Evolutionary conservation across 768 basidiomycete species (phyloP), one percentile per base, ranked within the genome.

Genomic region (Phylloporus sp.): DNA sequence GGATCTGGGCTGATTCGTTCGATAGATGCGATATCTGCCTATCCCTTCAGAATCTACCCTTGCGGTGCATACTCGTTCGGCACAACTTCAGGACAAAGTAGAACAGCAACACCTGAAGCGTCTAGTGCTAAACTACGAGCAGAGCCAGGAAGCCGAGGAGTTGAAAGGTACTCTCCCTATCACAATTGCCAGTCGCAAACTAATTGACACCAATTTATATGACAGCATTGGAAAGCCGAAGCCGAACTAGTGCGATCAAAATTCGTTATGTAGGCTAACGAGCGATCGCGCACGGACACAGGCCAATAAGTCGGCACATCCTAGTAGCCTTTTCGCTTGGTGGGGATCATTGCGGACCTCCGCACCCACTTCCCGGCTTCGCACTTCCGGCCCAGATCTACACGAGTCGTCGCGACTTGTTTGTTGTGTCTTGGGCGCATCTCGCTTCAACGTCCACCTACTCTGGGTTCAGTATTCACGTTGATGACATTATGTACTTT

Each of bases 61-160:
- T 24, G 96, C 95, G 1, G 76, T 93, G 40, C 91, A 96, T 58
- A 94, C 93, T 2, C 82, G 86, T 24, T 81, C 87, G 3, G 90
- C 96, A 34, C 96, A 97, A 60, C 71, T 90, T 52, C 92, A 93
- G 63, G 92, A 94, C 67, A 90, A 86, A 68, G 91, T 90, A 7
- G 96, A 99, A 62, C 95, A 98, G 57, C 92, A 98, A 65, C 90
- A 97, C 51, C 71, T 99, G 55, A 99, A 99, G 71, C 81, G 84
- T n/a, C 77, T 98, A 17, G 96, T 96, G 4, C 77, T 95, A 42
- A 79, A 91, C 62, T 93, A 91, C 53, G 90, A 91, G 60, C 90
- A 91, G 57, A 84, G 85, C 27, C 90, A 91, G 65, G 90, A 90
- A 67, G 84, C 78, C 4, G 87, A 90, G 62, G 87, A 89, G 59